A percentile compares a stretch with the other conserved stretches of the same genome.
phyloP scores from a whole-genome alignment of 345 rosid species.

The Hibiscus syriacus region DNA sequence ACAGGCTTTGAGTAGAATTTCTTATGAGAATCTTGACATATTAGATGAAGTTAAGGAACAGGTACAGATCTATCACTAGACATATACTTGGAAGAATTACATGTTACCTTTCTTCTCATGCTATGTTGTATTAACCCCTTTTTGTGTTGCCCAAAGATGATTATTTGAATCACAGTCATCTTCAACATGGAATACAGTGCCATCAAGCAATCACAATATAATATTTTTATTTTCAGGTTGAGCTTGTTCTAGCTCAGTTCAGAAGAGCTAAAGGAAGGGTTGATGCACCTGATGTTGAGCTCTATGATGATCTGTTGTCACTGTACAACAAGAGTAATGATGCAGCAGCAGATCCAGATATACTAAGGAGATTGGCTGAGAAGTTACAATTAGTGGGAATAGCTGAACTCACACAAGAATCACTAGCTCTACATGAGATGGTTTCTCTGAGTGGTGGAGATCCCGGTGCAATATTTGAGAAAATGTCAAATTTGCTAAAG shows the following conservation, averaged over 20 bases:
- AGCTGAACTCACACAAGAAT: too few relatives aligned
- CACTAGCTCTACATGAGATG: too few relatives aligned
- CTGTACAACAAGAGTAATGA: conserved; percentile 50
- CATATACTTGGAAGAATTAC: not conserved
- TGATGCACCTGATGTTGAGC: conserved; percentile 45
- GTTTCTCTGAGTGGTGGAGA: conserved; percentile 59
- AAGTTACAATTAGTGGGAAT: too few relatives aligned
- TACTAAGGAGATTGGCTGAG: too few relatives aligned
- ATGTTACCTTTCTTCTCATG: not conserved
- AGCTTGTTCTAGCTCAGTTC: too few relatives aligned
- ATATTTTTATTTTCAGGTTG: too few relatives aligned
- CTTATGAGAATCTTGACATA: conserved; percentile 67
- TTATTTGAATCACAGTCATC: not conserved
- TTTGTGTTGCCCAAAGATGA: conserved; percentile 1
- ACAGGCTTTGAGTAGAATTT: conserved; percentile 60
- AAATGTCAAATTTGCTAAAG: conserved; percentile 81
- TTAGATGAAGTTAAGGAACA: conserved; percentile 98
- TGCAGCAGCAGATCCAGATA: too few relatives aligned
- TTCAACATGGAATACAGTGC: not conserved
- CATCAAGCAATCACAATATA: not conserved
- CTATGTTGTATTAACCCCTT: not conserved
- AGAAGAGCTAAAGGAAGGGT: too few relatives aligned
- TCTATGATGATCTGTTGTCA: conserved; percentile 54
- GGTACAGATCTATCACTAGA: conserved; percentile 29
- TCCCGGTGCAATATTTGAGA: conserved; percentile 73